These are phyloP conservation scores for Cladosporium sp. DNA, from an alignment of 2,329 filamentous ascomycete genomes.

Conservation along the genomic window DNA sequence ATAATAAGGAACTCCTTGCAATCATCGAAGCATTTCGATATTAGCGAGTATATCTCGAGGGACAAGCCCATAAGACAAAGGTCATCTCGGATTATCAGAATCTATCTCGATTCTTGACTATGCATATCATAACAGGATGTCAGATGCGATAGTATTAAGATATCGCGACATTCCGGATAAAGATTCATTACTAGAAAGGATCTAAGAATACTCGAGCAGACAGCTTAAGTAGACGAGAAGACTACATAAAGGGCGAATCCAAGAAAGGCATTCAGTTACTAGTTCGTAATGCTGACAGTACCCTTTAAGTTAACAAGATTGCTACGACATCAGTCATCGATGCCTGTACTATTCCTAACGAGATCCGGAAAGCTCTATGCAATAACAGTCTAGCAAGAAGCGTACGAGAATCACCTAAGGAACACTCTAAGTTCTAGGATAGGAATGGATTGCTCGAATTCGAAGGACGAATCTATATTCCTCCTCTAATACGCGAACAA, in stretches of 20 bases:
- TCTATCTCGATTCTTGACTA: slow-evolving; percentile 22
- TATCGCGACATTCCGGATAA: slow-evolving; percentile 19
- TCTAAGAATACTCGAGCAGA: slow-evolving; percentile 21
- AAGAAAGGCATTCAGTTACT: neutral
- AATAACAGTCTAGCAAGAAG: neutral
- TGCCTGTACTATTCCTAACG: neutral
- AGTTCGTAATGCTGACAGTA: slow-evolving; percentile 15
- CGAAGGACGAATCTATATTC: neutral
- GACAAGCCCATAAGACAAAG: slow-evolving; percentile 6
- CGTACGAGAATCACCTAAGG: neutral
- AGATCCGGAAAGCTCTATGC: neutral
- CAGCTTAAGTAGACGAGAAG: slow-evolving; percentile 20
- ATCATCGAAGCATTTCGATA: slow-evolving; percentile 21
- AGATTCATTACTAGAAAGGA: slow-evolving; percentile 20
- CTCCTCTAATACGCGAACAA: neutral
- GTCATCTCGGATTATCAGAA: slow-evolving; percentile 23
- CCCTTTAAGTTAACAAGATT: slow-evolving; percentile 2
- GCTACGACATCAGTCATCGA: neutral
- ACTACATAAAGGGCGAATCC: slow-evolving; percentile 20
- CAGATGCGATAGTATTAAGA: slow-evolving; percentile 19
- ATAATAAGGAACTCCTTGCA: slow-evolving; percentile 23
- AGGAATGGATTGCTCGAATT: neutral
- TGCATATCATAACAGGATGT: slow-evolving; percentile 19
- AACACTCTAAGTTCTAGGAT: neutral
- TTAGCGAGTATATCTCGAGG: slow-evolving; percentile 24